Conservation (phyloP, 768 basidiomycete genomes). For the Russula abietina region DNA sequence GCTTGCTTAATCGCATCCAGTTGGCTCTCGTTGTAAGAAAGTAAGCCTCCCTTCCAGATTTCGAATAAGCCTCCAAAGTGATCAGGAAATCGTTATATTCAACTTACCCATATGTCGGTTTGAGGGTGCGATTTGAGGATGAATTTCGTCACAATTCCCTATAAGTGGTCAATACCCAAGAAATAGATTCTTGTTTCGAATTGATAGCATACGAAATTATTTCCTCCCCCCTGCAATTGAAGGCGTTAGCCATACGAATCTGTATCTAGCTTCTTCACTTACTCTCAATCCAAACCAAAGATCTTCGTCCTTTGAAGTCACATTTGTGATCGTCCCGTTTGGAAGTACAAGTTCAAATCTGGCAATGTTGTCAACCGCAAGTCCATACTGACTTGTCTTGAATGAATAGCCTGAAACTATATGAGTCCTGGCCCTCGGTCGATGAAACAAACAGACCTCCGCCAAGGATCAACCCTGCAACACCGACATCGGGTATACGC, state of each 20-base stretch:
- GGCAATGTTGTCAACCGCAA: conserved; percentile 33
- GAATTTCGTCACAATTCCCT: too few relatives aligned
- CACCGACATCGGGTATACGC: neutral
- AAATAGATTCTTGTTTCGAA: too few relatives aligned
- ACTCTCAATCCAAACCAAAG: conserved; percentile 16
- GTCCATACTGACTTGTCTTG: conserved; percentile 31
- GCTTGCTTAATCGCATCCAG: too few relatives aligned
- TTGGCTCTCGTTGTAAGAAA: too few relatives aligned
- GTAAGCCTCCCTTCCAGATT: too few relatives aligned
- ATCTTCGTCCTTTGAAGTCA: neutral
- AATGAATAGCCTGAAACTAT: conserved; percentile 29
- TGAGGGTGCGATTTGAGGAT: too few relatives aligned
- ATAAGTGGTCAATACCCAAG: too few relatives aligned
- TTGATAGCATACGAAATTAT: too few relatives aligned
- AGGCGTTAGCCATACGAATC: neutral
- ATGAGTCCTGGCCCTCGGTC: conserved; percentile 3
- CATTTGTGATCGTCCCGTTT: conserved; percentile 23
- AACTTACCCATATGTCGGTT: too few relatives aligned
- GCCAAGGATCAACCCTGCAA: neutral
- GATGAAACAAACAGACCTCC: conserved; percentile 18
- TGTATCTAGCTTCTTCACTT: neutral
- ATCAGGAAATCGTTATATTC: too few relatives aligned
- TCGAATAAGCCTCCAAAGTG: too few relatives aligned
- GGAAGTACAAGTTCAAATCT: conserved; percentile 29
- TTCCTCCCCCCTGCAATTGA: too few relatives aligned